Percentiles rank a stretch among this genome's conserved stretches.
These are phyloP conservation scores for Diaporthe helianthi DNA, from an alignment of 2,329 filamentous ascomycete species.

Conservation along the genomic window DNA sequence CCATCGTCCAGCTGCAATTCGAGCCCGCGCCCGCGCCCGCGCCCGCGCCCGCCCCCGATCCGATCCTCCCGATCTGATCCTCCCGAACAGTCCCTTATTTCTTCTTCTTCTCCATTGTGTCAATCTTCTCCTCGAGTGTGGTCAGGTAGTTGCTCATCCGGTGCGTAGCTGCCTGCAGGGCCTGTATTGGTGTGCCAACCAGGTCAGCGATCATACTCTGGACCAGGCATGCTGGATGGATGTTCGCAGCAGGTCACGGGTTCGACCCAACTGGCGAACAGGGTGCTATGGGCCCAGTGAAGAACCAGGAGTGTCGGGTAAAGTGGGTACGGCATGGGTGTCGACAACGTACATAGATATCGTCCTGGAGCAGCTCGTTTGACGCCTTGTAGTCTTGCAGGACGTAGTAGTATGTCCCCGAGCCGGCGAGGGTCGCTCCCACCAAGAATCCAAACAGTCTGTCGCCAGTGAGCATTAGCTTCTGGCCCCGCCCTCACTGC, in stretches of 20 bases:
- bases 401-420: conserved; percentile 89
- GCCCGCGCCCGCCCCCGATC: no score
- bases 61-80: background rate
- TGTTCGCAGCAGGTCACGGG: conserved; percentile 13
- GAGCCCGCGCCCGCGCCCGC: background rate
- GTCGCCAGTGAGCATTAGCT: conserved; percentile 15
- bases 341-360: conserved; percentile 84
- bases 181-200: conserved; percentile 55
- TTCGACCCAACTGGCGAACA: background rate
- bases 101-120: conserved; percentile 69
- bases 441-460: conserved; percentile 93
- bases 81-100: conserved; percentile 53
- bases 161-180: conserved; percentile 86
- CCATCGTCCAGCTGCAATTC: background rate
- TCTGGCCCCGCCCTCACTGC: background rate
- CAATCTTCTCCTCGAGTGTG: conserved; percentile 81
- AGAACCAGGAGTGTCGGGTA: background rate
- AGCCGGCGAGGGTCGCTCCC: conserved; percentile 80
- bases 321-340: conserved; percentile 44
- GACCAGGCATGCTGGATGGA: no score
- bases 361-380: conserved; percentile 91
- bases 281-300: background rate
- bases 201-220: conserved; percentile 20
- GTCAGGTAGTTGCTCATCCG: conserved; percentile 85
- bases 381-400: conserved; percentile 92